Evolutionary conservation across 2,329 filamentous ascomycete species (phyloP).

Genomic region (Colletotrichum sp.): DNA sequence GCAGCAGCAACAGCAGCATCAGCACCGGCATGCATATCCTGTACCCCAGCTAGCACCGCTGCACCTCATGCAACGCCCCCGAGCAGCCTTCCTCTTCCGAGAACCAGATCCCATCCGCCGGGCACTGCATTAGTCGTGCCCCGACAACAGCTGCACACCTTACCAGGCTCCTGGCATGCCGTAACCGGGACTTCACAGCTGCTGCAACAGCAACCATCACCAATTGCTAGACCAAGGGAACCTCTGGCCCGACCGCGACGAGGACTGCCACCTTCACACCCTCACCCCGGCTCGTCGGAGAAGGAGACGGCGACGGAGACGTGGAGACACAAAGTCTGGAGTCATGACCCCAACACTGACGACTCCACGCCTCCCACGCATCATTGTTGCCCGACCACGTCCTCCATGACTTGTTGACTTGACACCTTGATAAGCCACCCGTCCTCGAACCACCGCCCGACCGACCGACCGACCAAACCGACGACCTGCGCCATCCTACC

Average conservation of each 20-base stretch:
- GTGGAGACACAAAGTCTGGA: constrained; percentile 1
- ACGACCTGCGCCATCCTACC: not conserved
- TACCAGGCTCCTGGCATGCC: constrained; percentile 4
- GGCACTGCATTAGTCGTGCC: not conserved
- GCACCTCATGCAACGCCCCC: not conserved
- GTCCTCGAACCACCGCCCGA: not conserved
- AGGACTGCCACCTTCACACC: not conserved
- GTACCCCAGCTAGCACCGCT: not conserved
- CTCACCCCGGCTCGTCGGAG: not conserved
- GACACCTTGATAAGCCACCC: not conserved
- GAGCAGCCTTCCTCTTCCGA: not conserved
- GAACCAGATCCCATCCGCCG: not conserved
- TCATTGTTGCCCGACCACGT: not conserved
- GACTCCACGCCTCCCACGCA: not conserved
- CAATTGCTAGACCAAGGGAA: not conserved
- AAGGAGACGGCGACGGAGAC: not conserved
- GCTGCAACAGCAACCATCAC: not conserved
- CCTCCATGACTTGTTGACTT: not conserved
- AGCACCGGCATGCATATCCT: not conserved
- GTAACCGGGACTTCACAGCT: not conserved
- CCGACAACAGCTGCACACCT: not conserved
- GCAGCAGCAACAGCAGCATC: not conserved
- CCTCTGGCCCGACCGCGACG: constrained; percentile 3
- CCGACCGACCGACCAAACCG: not conserved
- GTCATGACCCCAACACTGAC: constrained; percentile 15